Evolutionary conservation across 1,284 basidiomycete species (phyloP).

Genomic region (Marasmius fiardii): DNA sequence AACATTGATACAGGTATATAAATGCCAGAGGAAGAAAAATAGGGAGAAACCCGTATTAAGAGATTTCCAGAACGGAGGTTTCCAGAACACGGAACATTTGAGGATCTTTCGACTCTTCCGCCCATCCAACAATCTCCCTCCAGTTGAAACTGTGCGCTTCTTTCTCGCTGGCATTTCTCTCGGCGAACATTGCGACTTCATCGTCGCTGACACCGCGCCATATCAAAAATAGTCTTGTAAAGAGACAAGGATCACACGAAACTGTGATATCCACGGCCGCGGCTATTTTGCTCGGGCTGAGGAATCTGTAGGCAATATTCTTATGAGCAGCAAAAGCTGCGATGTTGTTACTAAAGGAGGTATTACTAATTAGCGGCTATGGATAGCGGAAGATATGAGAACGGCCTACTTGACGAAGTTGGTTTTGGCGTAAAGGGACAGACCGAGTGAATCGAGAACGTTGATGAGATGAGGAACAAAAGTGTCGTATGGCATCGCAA

Average conservation of each 20-base stretch:
- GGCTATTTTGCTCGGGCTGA: conserved; percentile 70
- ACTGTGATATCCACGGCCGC: conserved; percentile 81
- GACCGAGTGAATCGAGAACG: conserved; percentile 74
- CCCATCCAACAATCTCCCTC: conserved; percentile 74
- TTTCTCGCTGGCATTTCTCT: conserved; percentile 68
- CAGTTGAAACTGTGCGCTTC: conserved; percentile 77
- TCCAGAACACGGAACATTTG: conserved; percentile 73
- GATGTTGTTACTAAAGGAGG: conserved; percentile 60
- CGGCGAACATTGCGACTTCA: conserved; percentile 65
- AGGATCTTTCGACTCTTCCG: conserved; percentile 70
- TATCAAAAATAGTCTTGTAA: conserved; percentile 81
- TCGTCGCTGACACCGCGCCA: conserved; percentile 79
- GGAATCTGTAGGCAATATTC: conserved; percentile 84
- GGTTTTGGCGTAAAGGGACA: conserved; percentile 75
- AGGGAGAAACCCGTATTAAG: conserved; percentile 25
- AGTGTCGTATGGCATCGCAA: conserved; percentile 73
- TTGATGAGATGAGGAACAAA: conserved; percentile 75
- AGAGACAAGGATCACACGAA: conserved; percentile 72
- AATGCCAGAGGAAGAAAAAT: conserved; percentile 4
- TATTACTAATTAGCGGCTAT: conserved; percentile 1
- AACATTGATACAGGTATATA: conserved; percentile 3
- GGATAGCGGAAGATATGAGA: conserved; percentile 6
- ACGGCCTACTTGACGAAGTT: conserved; percentile 67
- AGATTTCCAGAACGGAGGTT: conserved; percentile 70
- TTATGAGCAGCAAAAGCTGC: conserved; percentile 67